phyloP scores from a whole-genome alignment of 2,329 filamentous ascomycete species.

The Chaetomium sp. region DNA sequence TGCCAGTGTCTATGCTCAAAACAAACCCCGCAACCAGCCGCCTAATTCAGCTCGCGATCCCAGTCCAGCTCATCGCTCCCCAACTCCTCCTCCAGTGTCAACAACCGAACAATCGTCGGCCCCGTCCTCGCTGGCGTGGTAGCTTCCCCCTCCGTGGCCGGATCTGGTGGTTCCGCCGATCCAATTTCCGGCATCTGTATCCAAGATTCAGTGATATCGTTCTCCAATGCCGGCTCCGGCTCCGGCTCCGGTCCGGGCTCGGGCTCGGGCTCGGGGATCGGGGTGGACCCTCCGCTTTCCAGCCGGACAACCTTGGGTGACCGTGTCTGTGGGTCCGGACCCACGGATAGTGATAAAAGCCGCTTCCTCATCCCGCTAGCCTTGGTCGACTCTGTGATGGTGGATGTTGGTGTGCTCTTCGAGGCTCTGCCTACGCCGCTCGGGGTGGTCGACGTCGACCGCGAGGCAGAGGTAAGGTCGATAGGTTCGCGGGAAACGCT shows the following conservation, averaged over 20 bases:
- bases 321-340: not conserved
- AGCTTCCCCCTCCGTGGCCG: not conserved
- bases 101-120: slow-evolving; percentile 15
- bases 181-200: not conserved
- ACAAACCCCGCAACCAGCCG: not conserved
- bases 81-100: not conserved
- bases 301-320: not conserved
- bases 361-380: slow-evolving; percentile 6
- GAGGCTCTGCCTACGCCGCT: not conserved
- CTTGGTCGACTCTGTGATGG: not conserved
- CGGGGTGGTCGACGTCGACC: not conserved
- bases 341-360: not conserved
- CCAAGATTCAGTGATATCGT: not conserved
- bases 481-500: not conserved
- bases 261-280: not conserved
- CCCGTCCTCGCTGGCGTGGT: not conserved
- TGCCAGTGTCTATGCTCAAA: too few species aligned
- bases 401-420: too few species aligned
- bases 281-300: not conserved
- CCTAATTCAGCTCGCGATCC: not conserved
- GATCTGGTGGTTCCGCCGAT: not conserved
- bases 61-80: not conserved
- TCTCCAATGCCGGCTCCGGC: not conserved
- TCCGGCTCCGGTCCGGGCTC: too few species aligned
- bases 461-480: slow-evolving; percentile 8